A percentile compares a stretch with the other conserved stretches of the same genome.
These are phyloP conservation scores for Boletus bicolor DNA, from an alignment of 768 basidiomycete species.

Conservation along the genomic window DNA sequence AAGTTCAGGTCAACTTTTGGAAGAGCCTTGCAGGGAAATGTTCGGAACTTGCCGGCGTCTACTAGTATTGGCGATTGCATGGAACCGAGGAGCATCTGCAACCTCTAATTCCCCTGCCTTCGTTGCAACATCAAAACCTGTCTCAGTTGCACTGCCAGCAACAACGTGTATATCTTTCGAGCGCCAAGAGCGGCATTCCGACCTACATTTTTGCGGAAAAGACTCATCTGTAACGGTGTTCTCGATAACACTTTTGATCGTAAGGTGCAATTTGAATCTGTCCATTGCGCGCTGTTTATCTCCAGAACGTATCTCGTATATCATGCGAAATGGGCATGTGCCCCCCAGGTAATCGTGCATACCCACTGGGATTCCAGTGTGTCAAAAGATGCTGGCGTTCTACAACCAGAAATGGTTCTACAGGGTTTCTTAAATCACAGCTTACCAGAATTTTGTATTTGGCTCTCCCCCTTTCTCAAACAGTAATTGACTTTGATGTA, in stretches of 20 bases:
- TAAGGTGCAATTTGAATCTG: slow-evolving; percentile 22
- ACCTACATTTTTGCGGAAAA: slow-evolving; percentile 7
- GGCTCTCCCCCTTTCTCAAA: not conserved
- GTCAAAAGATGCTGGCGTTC: slow-evolving; percentile 3
- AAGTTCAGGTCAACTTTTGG: slow-evolving; percentile 17
- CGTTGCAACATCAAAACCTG: slow-evolving; percentile 22
- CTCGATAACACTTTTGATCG: slow-evolving; percentile 12
- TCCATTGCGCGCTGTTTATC: slow-evolving; percentile 17
- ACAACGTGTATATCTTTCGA: not conserved
- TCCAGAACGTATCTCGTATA: slow-evolving; percentile 7
- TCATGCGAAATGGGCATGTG: slow-evolving; percentile 5
- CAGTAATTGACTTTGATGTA: not conserved
- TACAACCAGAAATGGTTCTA: slow-evolving; percentile 1
- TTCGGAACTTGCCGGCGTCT: slow-evolving; percentile 26
- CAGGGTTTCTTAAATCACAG: slow-evolving; percentile 9
- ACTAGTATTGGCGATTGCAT: slow-evolving; percentile 10
- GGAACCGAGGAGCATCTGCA: slow-evolving; percentile 17
- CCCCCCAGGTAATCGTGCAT: slow-evolving; percentile 1
- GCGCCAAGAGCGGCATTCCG: slow-evolving; percentile 14
- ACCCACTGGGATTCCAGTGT: not conserved
- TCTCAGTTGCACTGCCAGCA: slow-evolving; percentile 7
- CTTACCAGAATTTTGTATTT: slow-evolving; percentile 9
- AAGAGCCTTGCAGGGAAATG: slow-evolving; percentile 8
- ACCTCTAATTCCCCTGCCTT: slow-evolving; percentile 17
- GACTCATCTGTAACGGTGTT: slow-evolving; percentile 9